Evolutionary conservation across 306 rosid genomes (phyloP).

Genomic region (Quercus wislizeni): DNA sequence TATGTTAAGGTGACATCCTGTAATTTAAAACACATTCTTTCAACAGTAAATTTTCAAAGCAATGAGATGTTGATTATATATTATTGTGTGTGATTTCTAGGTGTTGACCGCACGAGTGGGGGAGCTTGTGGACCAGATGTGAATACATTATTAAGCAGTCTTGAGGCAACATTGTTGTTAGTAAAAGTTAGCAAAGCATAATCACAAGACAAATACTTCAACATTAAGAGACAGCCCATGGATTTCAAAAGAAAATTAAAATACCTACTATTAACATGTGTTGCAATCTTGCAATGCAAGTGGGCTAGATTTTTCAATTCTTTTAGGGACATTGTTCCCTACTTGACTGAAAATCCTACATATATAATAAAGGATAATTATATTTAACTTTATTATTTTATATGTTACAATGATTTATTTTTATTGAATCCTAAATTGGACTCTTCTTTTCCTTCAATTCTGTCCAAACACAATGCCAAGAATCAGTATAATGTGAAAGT

Average conservation of each 20-base stretch:
- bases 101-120: constrained; percentile 75
- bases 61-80: constrained; percentile 8
- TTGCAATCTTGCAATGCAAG: neutral
- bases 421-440: neutral
- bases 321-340: constrained; percentile 15
- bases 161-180: constrained; percentile 25
- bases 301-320: constrained; percentile 8
- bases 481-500: neutral
- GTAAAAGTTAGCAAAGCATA: constrained; percentile 29
- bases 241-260: constrained; percentile 7
- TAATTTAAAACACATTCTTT: constrained; percentile 42
- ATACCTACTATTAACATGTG: constrained; percentile 12
- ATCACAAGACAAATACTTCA: constrained; percentile 26
- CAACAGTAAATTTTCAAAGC: constrained; percentile 35
- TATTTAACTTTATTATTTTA: neutral
- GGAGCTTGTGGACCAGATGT: constrained; percentile 29
- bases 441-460: neutral
- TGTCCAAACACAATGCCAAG: neutral
- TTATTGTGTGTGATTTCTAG: constrained; percentile 12
- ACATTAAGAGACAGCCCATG: constrained; percentile 28
- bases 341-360: constrained; percentile 21
- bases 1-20: constrained; percentile 60
- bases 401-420: neutral
- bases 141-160: constrained; percentile 12
- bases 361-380: constrained; percentile 5